These are phyloP conservation scores for Phialophora tarda DNA, from an alignment of 2,329 filamentous ascomycete species.

Conservation along the genomic window DNA sequence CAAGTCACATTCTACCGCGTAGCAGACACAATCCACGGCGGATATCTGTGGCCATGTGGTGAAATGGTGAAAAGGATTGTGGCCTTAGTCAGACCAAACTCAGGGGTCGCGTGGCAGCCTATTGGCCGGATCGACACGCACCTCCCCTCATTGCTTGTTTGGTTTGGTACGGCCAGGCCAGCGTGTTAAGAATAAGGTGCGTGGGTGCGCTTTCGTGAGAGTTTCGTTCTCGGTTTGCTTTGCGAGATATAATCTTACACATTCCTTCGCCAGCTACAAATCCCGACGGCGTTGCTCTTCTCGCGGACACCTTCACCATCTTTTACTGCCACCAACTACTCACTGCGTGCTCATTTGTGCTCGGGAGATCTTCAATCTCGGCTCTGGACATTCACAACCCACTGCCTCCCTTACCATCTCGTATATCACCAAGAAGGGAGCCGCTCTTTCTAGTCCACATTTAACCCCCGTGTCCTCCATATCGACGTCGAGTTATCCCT, in stretches of 20 bases:
- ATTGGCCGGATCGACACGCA: conserved; percentile 17
- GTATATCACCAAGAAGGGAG: background rate
- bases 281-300: background rate
- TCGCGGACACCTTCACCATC: background rate
- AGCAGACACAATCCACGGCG: background rate
- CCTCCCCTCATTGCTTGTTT: conserved; percentile 9
- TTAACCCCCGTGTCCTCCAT: background rate
- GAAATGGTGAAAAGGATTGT: conserved; percentile 8
- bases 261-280: background rate
- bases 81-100: conserved; percentile 16
- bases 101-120: conserved; percentile 8
- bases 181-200: conserved; percentile 32
- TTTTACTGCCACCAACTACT: background rate
- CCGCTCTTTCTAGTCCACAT: background rate
- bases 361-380: background rate
- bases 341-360: background rate
- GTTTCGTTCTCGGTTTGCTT: conserved; percentile 9
- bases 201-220: conserved; percentile 8
- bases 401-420: background rate
- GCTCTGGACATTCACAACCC: background rate
- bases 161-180: conserved; percentile 27
- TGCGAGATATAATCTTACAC: conserved; percentile 8
- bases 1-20: background rate
- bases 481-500: conserved; percentile 1
- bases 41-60: background rate